phyloP scores from a whole-genome alignment of 345 rosid species.

The Cochlearia excelsa region DNA sequence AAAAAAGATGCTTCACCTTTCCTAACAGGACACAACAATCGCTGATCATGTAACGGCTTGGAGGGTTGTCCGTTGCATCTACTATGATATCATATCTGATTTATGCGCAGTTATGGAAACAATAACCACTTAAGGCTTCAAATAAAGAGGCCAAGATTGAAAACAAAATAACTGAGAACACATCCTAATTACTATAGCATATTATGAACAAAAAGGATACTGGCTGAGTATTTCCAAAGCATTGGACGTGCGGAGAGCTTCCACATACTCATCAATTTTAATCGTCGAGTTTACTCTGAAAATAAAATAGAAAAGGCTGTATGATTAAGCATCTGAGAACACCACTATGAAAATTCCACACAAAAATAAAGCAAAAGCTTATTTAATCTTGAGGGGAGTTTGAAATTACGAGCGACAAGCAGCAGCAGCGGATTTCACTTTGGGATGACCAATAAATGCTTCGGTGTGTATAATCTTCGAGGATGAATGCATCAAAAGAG shows the following conservation, averaged over 20 bases:
- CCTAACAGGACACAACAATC: constrained; percentile 93
- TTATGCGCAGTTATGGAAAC: constrained; percentile 41
- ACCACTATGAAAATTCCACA: not conserved
- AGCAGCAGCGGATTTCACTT: constrained; percentile 89
- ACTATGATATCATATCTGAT: constrained; percentile 76
- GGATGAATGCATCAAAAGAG: not conserved
- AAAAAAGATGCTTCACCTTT: constrained; percentile 54
- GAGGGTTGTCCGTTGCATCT: constrained; percentile 95
- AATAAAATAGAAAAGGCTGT: not conserved
- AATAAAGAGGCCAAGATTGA: constrained; percentile 2
- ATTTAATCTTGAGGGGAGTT: not conserved
- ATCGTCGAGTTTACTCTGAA: constrained; percentile 75
- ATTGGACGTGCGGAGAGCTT: constrained; percentile 82
- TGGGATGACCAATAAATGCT: constrained; percentile 78
- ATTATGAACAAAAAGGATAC: constrained; percentile 58
- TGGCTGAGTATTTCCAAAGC: constrained; percentile 81
- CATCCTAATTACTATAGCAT: not conserved
- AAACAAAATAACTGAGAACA: no score
- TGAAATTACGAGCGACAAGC: constrained; percentile 72
- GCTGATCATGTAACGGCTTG: constrained; percentile 95
- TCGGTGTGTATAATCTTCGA: constrained; percentile 88
- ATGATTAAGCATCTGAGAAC: not conserved
- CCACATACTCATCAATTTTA: constrained; percentile 64
- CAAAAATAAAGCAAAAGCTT: no score
- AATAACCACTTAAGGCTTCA: constrained; percentile 5